phyloP scores from a whole-genome alignment of 441 rosid species.

The Macaranga tanarius region DNA sequence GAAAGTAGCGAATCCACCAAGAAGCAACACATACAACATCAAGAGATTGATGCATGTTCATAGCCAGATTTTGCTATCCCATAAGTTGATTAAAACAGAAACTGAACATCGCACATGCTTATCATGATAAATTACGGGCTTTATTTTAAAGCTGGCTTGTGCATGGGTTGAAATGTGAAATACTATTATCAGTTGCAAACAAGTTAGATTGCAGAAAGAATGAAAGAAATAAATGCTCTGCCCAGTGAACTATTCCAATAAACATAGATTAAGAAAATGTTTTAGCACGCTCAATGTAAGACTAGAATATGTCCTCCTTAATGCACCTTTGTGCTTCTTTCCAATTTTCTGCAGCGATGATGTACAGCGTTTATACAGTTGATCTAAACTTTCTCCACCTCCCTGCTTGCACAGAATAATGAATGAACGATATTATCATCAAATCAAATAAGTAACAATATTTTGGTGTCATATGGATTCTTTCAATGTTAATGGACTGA shows the following conservation, averaged over 20 bases:
- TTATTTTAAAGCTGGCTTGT: background rate
- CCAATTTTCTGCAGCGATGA: conserved; percentile 39
- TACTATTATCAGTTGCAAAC: too few species aligned
- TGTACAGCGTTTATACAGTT: conserved; percentile 44
- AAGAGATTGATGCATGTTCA: background rate
- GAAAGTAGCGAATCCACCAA: background rate
- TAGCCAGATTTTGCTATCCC: background rate
- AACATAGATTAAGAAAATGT: background rate
- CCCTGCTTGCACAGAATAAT: conserved; percentile 23
- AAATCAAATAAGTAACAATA: background rate
- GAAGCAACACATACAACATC: too few species aligned
- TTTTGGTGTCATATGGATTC: background rate
- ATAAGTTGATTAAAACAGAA: background rate
- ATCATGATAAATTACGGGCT: background rate
- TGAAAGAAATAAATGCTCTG: background rate
- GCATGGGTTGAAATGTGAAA: too few species aligned
- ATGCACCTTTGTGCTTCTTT: conserved; percentile 42
- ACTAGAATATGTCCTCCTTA: background rate
- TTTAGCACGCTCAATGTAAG: background rate
- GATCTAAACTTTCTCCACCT: conserved; percentile 61
- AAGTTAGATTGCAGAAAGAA: background rate
- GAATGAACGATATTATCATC: background rate
- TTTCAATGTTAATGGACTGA: background rate
- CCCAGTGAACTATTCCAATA: background rate
- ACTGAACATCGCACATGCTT: background rate